Percentiles rank a stretch among this genome's conserved stretches.
Evolutionary conservation across 139 green algal genomes (phyloP).

Genomic region (Choricystis sp.): DNA sequence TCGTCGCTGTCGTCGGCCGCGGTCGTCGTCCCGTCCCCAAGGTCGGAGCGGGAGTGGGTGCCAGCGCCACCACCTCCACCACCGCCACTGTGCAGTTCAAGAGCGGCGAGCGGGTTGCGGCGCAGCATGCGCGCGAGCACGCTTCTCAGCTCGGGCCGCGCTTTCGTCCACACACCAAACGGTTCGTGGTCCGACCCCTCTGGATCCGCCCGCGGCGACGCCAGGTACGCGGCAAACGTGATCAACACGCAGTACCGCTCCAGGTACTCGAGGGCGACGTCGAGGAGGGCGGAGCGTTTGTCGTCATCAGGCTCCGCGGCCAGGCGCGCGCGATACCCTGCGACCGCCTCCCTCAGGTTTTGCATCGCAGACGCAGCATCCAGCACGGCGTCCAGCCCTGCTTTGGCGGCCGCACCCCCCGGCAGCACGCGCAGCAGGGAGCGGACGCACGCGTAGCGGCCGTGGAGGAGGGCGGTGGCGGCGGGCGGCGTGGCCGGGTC

Average conservation of each 20-base stretch:
- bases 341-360: conserved; percentile 78
- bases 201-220: conserved; percentile 35
- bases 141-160: conserved; percentile 48
- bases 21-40: not conserved
- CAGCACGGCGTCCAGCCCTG: conserved; percentile 58
- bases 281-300: conserved; percentile 50
- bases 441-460: conserved; percentile 67
- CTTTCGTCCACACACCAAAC: conserved; percentile 53
- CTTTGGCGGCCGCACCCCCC: conserved; percentile 18
- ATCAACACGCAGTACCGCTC: conserved; percentile 73
- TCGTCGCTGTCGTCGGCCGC: conserved; percentile 5
- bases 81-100: conserved; percentile 43
- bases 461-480: conserved; percentile 25
- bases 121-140: conserved; percentile 61
- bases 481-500: not conserved
- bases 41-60: not conserved
- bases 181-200: conserved; percentile 14
- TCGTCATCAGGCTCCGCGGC: conserved; percentile 62
- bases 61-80: not conserved
- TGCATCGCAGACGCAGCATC: conserved; percentile 65
- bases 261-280: conserved; percentile 66
- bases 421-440: conserved; percentile 56
- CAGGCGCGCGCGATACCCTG: conserved; percentile 57
- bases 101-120: conserved; percentile 64
- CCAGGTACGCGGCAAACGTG: conserved; percentile 67